Evolutionary conservation across 306 rosid genomes (phyloP), one percentile per base, ranked within the genome.

Genomic region (Rosa multiflora): DNA sequence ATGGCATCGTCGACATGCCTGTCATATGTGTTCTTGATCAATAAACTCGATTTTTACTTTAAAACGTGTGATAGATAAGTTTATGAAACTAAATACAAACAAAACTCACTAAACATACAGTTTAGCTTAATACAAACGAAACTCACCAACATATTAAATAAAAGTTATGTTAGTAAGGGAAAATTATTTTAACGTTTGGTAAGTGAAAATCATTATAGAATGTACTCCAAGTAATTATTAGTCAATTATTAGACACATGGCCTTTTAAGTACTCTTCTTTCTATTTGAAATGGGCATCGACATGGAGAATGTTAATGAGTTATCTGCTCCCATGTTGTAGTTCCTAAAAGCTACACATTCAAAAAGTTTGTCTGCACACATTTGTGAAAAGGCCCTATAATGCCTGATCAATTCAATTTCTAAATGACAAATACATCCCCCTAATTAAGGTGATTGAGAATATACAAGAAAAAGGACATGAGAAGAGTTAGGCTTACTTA

Each of bases 311-410:
- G 21, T 5, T 5, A 78, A 53, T 29, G 46, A 42, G 67, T 40
- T 8, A 78, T 55, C 8, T 42, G 11, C 69, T 55, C 10, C 68
- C 58, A 78, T 67, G 42, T 40, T 39, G 21, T 39, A 12, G 40
- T n/a, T 40, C 44, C 44, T 26, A 15, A 13, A 10, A 62, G 21
- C 21, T 39, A 70, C 10, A 21, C 14, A 55, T 7, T 39, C 8
- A 68, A 11, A 69, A 53, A 55, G 69, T 42, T 69, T 68, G 74
- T 23, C 32, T 39, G 56, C 23, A n/a, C 59, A 69, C 32, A 68
- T 68, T 78, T 78, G 75, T 39, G 68, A 78, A 78, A 56, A 69
- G 46, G 44, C 26, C 52, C 43, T 67, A 77, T 14, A 35, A 35
- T 67, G 17, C 21, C 10, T 13, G 10, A 77, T 75, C 70, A 75